Evolutionary conservation across 805 yeast genomes (phyloP).

Genomic region (Metschnikowia koreensis): DNA sequence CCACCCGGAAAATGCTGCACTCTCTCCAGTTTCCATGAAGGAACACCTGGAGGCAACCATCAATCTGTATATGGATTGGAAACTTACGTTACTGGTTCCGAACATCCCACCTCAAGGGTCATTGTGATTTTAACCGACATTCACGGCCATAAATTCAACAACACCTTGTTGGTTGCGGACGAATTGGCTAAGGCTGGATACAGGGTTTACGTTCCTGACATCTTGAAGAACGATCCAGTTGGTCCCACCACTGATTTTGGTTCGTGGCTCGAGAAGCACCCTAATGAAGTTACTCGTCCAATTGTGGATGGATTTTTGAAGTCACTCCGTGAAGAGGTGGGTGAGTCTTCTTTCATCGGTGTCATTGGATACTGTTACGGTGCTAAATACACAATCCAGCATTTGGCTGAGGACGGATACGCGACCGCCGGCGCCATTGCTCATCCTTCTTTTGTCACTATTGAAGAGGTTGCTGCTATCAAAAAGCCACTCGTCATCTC

Average conservation of each 20-base stretch:
- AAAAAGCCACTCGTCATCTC: conserved; percentile 65
- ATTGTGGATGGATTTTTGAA: conserved; percentile 49
- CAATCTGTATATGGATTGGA: conserved; percentile 42
- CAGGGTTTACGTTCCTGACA: conserved; percentile 74
- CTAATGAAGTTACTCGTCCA: conserved; percentile 44
- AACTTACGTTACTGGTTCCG: conserved; percentile 31
- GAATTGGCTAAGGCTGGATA: conserved; percentile 60
- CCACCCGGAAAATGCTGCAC: conserved; percentile 52
- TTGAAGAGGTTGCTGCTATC: conserved; percentile 62
- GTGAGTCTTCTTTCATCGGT: conserved; percentile 48
- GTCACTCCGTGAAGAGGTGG: conserved; percentile 38
- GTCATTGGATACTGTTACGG: conserved; percentile 84
- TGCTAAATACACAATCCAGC: conserved; percentile 63
- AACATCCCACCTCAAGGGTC: conserved; percentile 39
- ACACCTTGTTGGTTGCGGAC: conserved; percentile 64
- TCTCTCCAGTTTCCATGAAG: conserved; percentile 45
- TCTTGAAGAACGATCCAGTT: conserved; percentile 51
- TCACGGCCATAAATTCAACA: conserved; percentile 58
- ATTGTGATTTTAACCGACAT: conserved; percentile 70
- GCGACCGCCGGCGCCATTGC: conserved; percentile 70
- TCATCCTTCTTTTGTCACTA: conserved; percentile 75
- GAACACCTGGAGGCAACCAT: conserved; percentile 46
- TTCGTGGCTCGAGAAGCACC: conserved; percentile 58
- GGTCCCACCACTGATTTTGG: conserved; percentile 14
- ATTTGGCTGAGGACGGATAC: conserved; percentile 41